These are phyloP conservation scores for Phytophthora crassamura DNA, from an alignment of 352 stramenopile species.

Conservation along the genomic window DNA sequence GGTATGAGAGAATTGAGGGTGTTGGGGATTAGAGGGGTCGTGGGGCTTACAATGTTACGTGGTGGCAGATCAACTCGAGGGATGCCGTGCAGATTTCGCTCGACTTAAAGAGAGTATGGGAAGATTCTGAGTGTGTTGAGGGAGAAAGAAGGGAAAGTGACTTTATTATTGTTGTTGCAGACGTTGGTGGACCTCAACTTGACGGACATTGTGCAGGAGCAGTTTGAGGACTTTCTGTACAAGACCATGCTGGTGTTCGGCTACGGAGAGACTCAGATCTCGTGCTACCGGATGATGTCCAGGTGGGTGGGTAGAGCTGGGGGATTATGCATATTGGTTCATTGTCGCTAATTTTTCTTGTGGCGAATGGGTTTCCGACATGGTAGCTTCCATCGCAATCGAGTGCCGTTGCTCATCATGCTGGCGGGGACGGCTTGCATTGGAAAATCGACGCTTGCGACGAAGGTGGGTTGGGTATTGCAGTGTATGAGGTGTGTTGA, in stretches of 20 bases:
- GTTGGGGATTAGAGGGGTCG: background rate
- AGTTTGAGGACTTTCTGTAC: slow-evolving; percentile 92
- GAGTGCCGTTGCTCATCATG: slow-evolving; percentile 86
- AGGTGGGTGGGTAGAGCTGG: slow-evolving; percentile 44
- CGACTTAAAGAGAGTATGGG: slow-evolving; percentile 82
- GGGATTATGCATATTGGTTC: background rate
- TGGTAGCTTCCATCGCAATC: slow-evolving; percentile 81
- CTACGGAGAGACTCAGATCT: slow-evolving; percentile 87
- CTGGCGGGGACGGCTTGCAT: slow-evolving; percentile 83
- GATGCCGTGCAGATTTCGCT: slow-evolving; percentile 90
- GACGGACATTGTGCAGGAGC: slow-evolving; percentile 88
- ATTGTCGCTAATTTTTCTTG: background rate
- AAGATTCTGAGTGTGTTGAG: background rate
- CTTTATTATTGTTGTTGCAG: slow-evolving; percentile 34
- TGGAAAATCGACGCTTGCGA: slow-evolving; percentile 88
- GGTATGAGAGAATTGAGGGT: slow-evolving; percentile 25
- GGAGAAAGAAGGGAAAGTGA: background rate
- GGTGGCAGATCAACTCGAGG: slow-evolving; percentile 75
- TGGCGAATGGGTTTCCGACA: background rate
- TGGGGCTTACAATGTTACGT: background rate
- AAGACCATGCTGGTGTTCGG: slow-evolving; percentile 91
- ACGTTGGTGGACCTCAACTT: slow-evolving; percentile 87
- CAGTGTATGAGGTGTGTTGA: background rate
- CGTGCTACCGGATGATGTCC: slow-evolving; percentile 90
- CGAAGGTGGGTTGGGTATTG: slow-evolving; percentile 59